Evolutionary conservation across 805 yeast genomes (phyloP), one percentile per base, ranked within the genome.

Genomic region (Wickerhamomyces pijperi): DNA sequence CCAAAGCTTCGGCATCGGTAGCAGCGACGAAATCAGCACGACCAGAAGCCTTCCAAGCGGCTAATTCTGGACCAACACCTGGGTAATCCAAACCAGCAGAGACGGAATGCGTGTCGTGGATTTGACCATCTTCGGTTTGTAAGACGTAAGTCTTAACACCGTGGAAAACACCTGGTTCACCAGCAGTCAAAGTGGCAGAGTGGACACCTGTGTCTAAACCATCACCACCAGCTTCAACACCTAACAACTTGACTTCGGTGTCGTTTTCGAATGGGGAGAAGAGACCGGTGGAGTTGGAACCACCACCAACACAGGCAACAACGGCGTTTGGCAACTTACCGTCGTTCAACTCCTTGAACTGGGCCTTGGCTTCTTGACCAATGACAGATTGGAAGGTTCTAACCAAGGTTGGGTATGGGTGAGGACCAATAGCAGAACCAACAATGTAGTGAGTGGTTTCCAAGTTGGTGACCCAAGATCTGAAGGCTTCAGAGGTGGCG

Each of bases 241-340:
- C 99, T 23, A 88, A 64, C 57, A 92, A 67, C 55, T 74, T 76
- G 35, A 92, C 99, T 8, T 74, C 65, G 14, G 58, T 47, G 58
- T 87, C 96, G 15, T 84, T 67, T 58, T 86, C 94, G 57, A 92
- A 92, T 39, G 97, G 97, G 18, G 86, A 78, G 63, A 92, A 92
- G 74, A 90, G 77, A 60, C 99, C 99, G 25, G 94, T 77, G 38
- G 95, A 81, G 71, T 92, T 92, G 16, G 96, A 86, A 40, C 99
- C 99, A 55, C 99, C 99, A 54, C 99, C 99, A 37, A 92, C 98
- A 71, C 99, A 92, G 2, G 99, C 99, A 45, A 92, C 96, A 33
- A 92, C 77, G 16, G 88, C 86, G 54, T 92, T 84, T 36, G 98
- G 98, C 47, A 92, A 70, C 53, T 76, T 79, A 32, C 95, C 95